Base-by-base conservation (phyloP, 2,329 filamentous ascomycete species). In the Botrytis sinoallii region DNA sequence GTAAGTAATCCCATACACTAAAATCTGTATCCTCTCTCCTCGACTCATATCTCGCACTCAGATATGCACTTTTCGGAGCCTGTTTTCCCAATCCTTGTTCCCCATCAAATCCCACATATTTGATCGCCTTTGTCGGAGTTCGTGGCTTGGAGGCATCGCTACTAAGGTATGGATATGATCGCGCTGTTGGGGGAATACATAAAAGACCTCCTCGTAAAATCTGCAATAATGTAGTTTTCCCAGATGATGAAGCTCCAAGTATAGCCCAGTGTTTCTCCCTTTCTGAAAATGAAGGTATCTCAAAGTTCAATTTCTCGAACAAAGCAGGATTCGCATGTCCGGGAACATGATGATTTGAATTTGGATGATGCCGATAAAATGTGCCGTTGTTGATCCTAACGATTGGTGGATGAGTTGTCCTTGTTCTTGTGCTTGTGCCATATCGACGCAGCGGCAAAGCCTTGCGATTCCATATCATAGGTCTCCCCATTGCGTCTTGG, bases 11-110 rank as follows among this genome's bases (percentile, higher is more conserved):
- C 70, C 87, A 84, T 2, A 98, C 86, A 0, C 92, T 93, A 83
- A 95, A 97, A 82, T 98, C 96, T 1, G 93, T 97, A 71, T 90
- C 91, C 83, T 98, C 95, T 46, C 93, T 88, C 55, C 92, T 86
- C 74, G 92, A 95, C 85, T 99, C 96, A 81, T 98, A 99, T 57
- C 96, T 88, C 25, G 94, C 94, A 74, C 93, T 94, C 29, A 98
- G 84, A 81, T 98, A 98, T 7, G 94, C 91, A 32, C 92, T 92
- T n/a, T 89, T 86, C 0, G 88, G 86, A 9, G 86, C 85, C n/a
- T 84, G 84, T 14, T 32, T 67, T 2, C 87, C 86, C 9, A 88
- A 83, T 9, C 87, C 86, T 40, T 89, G 87, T 77, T 95, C 92
- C 3, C 89, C 90, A 79, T 94, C 93, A 80, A 98, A 98, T 0